Evolutionary conservation across 106 monocot species (phyloP).

Genomic region (Dactylorhiza incarnata): DNA sequence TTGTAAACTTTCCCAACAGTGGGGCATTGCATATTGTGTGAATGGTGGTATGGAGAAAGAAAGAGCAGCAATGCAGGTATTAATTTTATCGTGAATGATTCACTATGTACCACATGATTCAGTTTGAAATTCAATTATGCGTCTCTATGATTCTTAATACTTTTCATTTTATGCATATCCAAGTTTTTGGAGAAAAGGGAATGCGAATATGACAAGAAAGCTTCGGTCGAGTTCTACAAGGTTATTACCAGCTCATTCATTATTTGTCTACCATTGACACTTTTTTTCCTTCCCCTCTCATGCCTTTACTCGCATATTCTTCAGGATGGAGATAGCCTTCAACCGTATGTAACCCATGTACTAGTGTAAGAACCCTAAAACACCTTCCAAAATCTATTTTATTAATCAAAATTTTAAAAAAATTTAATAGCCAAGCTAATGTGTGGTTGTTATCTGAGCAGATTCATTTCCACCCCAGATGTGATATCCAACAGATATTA

Average conservation of each 20-base stretch:
- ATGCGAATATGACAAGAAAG: slow-evolving; percentile 85
- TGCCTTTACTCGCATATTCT: neutral
- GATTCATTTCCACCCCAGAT: slow-evolving; percentile 70
- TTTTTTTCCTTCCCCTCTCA: neutral
- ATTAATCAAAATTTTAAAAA: neutral
- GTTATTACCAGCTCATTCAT: slow-evolving; percentile 20
- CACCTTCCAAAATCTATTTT: neutral
- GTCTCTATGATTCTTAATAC: neutral
- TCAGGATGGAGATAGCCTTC: slow-evolving; percentile 47
- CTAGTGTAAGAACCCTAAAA: slow-evolving; percentile 44
- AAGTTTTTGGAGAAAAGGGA: slow-evolving; percentile 90
- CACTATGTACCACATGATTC: neutral
- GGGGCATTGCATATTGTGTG: slow-evolving; percentile 79
- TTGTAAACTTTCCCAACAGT: slow-evolving; percentile 29
- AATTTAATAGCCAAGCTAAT: neutral
- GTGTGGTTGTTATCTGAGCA: slow-evolving; percentile 7
- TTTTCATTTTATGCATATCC: slow-evolving; percentile 1
- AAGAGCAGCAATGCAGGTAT: slow-evolving; percentile 60
- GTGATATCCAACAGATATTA: slow-evolving; percentile 61
- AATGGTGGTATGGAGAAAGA: slow-evolving; percentile 53
- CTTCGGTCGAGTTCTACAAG: slow-evolving; percentile 59
- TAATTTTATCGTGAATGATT: neutral
- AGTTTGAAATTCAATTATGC: neutral
- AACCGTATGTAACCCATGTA: slow-evolving; percentile 51
- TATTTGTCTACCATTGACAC: neutral